These are phyloP conservation scores for Trichosporon asahii DNA, from an alignment of 1,284 basidiomycete genomes.

Conservation along the genomic window DNA sequence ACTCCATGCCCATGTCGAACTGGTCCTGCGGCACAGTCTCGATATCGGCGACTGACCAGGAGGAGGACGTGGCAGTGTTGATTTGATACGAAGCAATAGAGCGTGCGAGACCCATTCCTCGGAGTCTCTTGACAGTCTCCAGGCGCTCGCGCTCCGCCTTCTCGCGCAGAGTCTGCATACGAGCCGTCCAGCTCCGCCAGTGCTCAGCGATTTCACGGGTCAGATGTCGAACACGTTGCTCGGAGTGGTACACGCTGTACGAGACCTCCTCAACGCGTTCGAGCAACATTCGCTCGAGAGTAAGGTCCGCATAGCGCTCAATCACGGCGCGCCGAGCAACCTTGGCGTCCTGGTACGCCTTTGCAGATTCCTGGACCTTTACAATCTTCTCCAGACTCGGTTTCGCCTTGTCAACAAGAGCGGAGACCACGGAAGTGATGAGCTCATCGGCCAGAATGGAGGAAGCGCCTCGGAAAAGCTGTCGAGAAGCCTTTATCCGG, in stretches of 20 bases:
- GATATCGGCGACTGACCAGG: neutral
- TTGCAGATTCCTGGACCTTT: constrained; percentile 29
- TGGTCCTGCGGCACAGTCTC: constrained; percentile 13
- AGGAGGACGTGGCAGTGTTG: neutral
- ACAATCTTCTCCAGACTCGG: constrained; percentile 24
- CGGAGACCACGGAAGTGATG: constrained; percentile 29
- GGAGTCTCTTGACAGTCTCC: constrained; percentile 25
- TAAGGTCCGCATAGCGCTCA: constrained; percentile 15
- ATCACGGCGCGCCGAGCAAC: constrained; percentile 22
- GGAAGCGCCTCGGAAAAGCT: constrained; percentile 13
- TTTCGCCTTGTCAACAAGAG: constrained; percentile 22
- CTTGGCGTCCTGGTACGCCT: constrained; percentile 22
- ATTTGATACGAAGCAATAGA: constrained; percentile 14
- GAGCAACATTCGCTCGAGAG: constrained; percentile 20
- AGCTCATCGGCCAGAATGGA: constrained; percentile 28
- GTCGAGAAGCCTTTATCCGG: constrained; percentile 16
- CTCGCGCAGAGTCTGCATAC: constrained; percentile 18
- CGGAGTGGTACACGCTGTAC: constrained; percentile 7
- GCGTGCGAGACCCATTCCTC: constrained; percentile 32
- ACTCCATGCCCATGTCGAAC: constrained; percentile 24
- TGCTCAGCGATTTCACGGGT: constrained; percentile 18
- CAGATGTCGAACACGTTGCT: constrained; percentile 14
- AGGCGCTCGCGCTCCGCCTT: constrained; percentile 24
- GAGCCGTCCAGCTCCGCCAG: constrained; percentile 30
- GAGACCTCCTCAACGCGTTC: constrained; percentile 13